A percentile compares a stretch with the other conserved stretches of the same genome.
Conservation (phyloP, 2,329 filamentous ascomycete genomes). For the Polytolypa hystricis region DNA sequence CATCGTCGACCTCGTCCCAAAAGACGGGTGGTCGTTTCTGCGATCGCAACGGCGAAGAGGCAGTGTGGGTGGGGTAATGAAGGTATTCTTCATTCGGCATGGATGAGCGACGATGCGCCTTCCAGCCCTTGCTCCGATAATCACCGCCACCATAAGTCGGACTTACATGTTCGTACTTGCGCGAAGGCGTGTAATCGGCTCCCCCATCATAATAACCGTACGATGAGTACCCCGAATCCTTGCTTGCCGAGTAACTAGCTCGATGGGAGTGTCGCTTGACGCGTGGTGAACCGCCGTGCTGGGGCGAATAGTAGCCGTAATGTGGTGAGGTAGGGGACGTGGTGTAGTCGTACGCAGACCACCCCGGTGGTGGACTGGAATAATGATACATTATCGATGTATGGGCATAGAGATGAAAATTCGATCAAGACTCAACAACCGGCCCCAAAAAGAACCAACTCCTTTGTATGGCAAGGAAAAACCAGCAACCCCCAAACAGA, state of each 20-base stretch:
- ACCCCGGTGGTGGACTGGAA: constrained; percentile 37
- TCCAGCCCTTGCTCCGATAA: background rate
- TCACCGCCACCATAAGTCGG: constrained; percentile 36
- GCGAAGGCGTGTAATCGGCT: constrained; percentile 42
- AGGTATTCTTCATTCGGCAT: constrained; percentile 28
- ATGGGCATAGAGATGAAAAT: constrained; percentile 20
- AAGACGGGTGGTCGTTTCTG: constrained; percentile 45
- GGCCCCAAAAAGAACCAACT: constrained; percentile 6
- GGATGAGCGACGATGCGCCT: constrained; percentile 36
- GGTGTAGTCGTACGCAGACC: constrained; percentile 39
- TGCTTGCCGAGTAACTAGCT: constrained; percentile 42
- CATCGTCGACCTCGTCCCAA: constrained; percentile 46
- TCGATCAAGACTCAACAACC: constrained; percentile 2
- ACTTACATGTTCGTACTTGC: constrained; percentile 57
- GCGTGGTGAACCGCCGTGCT: constrained; percentile 36
- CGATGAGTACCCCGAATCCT: constrained; percentile 27
- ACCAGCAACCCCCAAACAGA: constrained; percentile 9
- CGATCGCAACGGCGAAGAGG: constrained; percentile 23
- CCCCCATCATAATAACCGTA: constrained; percentile 37
- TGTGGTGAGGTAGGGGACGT: constrained; percentile 41
- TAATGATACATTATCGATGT: constrained; percentile 37
- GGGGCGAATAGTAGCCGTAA: constrained; percentile 43
- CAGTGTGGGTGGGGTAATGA: constrained; percentile 4
- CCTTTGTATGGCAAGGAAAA: constrained; percentile 6
- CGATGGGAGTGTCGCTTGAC: constrained; percentile 45